Percentiles rank a stretch among this genome's conserved stretches.
phyloP scores from a whole-genome alignment of 1,284 basidiomycete genomes.

The Schizophyllum amplum region DNA sequence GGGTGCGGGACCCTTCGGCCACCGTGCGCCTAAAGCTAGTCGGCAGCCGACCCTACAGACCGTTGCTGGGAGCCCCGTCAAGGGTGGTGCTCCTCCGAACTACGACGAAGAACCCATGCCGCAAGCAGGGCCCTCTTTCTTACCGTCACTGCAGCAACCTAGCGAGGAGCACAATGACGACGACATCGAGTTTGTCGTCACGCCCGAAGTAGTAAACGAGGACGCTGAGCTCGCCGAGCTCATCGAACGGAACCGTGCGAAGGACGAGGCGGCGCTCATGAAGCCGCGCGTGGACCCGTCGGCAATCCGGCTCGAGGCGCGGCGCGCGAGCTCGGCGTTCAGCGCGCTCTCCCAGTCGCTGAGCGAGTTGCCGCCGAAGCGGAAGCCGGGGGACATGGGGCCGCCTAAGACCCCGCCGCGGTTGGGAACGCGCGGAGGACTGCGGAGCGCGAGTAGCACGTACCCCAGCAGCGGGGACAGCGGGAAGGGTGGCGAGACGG shows the following conservation, averaged over 20 bases:
- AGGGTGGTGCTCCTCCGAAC: constrained; percentile 28
- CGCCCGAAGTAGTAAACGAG: constrained; percentile 11
- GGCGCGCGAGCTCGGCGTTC: constrained; percentile 50
- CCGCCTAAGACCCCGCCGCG: constrained; percentile 32
- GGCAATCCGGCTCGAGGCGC: constrained; percentile 5
- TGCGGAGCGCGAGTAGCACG: constrained; percentile 25
- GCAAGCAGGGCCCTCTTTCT: constrained; percentile 2
- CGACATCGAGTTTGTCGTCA: constrained; percentile 10
- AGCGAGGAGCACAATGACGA: constrained; percentile 1
- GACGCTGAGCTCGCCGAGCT: constrained; percentile 4
- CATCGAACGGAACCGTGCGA: constrained; percentile 20
- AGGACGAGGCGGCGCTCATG: constrained; percentile 24
- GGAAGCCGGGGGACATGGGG: constrained; percentile 27
- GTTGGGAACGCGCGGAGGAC: constrained; percentile 24
- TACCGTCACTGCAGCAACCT: background rate
- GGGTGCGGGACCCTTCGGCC: background rate
- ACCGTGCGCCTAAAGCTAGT: constrained; percentile 41
- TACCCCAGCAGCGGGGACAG: constrained; percentile 12
- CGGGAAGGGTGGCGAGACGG: constrained; percentile 16
- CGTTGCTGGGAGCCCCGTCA: constrained; percentile 50
- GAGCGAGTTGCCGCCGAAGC: constrained; percentile 29
- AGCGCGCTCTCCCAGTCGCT: constrained; percentile 51
- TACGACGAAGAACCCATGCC: constrained; percentile 11
- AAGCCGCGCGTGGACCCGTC: constrained; percentile 32
- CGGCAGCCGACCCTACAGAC: constrained; percentile 55